Evolutionary conservation across 1,284 basidiomycete genomes (phyloP).

Genomic region (Microbotryum violaceum): DNA sequence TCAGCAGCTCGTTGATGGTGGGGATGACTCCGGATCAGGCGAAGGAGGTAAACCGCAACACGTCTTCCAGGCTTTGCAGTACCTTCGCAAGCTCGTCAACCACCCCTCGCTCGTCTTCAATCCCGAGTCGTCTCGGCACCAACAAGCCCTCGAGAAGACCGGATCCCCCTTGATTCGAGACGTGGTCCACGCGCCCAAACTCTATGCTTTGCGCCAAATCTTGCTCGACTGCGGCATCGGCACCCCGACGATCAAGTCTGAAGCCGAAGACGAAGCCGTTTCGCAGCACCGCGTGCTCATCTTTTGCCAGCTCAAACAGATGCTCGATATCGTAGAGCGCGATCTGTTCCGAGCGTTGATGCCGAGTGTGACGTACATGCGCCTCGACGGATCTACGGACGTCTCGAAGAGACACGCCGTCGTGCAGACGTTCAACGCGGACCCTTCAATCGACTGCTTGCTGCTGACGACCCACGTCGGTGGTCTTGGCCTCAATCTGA

Average conservation of each 20-base stretch:
- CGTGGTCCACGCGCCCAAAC: slow-evolving; percentile 86
- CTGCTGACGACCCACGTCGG: slow-evolving; percentile 95
- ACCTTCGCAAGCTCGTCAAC: slow-evolving; percentile 94
- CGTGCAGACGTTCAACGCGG: slow-evolving; percentile 95
- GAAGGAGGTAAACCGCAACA: slow-evolving; percentile 58
- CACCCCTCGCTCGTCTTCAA: slow-evolving; percentile 87
- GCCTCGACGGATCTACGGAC: slow-evolving; percentile 85
- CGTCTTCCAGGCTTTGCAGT: slow-evolving; percentile 93
- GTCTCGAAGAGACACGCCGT: slow-evolving; percentile 84
- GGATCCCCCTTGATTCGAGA: slow-evolving; percentile 48
- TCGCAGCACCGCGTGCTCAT: slow-evolving; percentile 91
- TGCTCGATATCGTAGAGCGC: slow-evolving; percentile 95
- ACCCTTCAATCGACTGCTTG: slow-evolving; percentile 94
- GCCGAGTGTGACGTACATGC: slow-evolving; percentile 96
- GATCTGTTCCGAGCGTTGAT: slow-evolving; percentile 86
- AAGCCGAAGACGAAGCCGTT: slow-evolving; percentile 35
- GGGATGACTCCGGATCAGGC: slow-evolving; percentile 39
- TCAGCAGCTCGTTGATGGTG: slow-evolving; percentile 46
- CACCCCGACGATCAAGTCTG: slow-evolving; percentile 42
- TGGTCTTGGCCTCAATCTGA: slow-evolving; percentile 89
- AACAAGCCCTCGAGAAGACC: slow-evolving; percentile 54
- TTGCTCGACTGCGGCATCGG: slow-evolving; percentile 93
- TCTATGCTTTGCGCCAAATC: slow-evolving; percentile 84
- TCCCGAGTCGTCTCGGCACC: slow-evolving; percentile 52
- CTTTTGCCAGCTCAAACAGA: slow-evolving; percentile 98